phyloP scores from a whole-genome alignment of 2,329 filamentous ascomycete genomes.

The Phyllosticta citribraziliensis region DNA sequence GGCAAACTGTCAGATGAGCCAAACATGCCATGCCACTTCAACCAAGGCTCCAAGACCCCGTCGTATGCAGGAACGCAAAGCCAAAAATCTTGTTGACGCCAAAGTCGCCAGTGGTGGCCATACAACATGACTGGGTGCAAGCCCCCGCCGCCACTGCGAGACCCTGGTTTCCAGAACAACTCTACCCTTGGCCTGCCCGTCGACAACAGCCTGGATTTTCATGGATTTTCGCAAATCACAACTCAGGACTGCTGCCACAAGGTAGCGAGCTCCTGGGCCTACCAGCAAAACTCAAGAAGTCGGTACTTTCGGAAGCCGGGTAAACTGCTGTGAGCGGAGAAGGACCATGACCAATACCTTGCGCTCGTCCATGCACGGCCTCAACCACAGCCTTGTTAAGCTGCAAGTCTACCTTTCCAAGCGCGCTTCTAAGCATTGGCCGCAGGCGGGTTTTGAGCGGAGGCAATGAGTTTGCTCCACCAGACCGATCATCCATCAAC shows the following conservation, averaged over 20 bases:
- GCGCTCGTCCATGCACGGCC: neutral
- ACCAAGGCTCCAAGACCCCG: neutral
- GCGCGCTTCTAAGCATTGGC: neutral
- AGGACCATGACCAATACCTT: neutral
- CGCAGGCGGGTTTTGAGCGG: neutral
- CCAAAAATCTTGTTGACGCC: neutral
- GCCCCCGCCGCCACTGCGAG: neutral
- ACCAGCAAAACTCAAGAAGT: neutral
- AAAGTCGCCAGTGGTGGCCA: neutral
- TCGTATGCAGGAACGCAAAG: neutral
- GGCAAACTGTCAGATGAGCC: neutral
- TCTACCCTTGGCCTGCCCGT: neutral
- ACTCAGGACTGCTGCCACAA: neutral
- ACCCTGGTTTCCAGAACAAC: neutral
- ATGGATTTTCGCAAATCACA: neutral
- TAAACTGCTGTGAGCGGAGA: neutral
- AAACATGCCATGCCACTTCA: neutral
- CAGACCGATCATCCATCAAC: neutral
- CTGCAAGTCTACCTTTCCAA: neutral
- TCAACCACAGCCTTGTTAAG: neutral
- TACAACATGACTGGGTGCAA: neutral
- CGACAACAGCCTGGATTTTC: neutral
- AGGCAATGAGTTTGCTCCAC: neutral
- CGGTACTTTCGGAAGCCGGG: neutral
- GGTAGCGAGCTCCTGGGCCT: neutral